Base-by-base conservation (phyloP, 306 rosid genomes). In the Gynostemma pentaphyllum region DNA sequence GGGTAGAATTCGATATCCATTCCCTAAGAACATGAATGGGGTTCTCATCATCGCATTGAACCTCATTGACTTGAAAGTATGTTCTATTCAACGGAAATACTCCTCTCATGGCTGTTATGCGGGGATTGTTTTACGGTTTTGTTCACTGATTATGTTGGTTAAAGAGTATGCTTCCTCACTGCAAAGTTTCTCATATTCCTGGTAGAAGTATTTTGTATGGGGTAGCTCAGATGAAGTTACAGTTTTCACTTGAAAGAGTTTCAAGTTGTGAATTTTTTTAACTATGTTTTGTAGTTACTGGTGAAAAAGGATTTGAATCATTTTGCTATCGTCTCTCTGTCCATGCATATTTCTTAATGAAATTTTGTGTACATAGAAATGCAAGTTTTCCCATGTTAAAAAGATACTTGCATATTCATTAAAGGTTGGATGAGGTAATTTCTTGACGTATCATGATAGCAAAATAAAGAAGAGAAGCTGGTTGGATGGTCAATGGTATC, bases 11-110 rank as follows among this genome's bases (percentile, higher is more conserved):
- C 83, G 89, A 80, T n/a, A 84, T 3, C 82, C 74, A 77, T 1
- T 28, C 45, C 67, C 80, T 77, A 9, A 78, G 86, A 63, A 86
- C 86, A 12, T 55, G 22, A 10, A 89, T 76, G 5, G 95, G 97
- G 28, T n/a, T 5, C 27, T 77, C 70, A 12, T 67, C 54, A 26
- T 86, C 92, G 64, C 12, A 36, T 57, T 57, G 12, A 24, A 89
- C 96, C 87, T 89, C 91, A 12, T 86, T 89, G n/a, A 76, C 74
- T 78, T 89, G 95, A 67, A 89, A 86, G 41, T 89, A 89, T 30
- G 96, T 86, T 59, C 91, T 91, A 2, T 89, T 89, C 1, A 89
- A 68, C 7, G 89, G 95, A 70, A 89, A 89, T 10, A 68, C 70
- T 18, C 81, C 88, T 2, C 56, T 48, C 76, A 56, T 83, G 68